These are phyloP conservation scores for Sporothrix pallida DNA, from an alignment of 2,329 filamentous ascomycete genomes.

Conservation along the genomic window DNA sequence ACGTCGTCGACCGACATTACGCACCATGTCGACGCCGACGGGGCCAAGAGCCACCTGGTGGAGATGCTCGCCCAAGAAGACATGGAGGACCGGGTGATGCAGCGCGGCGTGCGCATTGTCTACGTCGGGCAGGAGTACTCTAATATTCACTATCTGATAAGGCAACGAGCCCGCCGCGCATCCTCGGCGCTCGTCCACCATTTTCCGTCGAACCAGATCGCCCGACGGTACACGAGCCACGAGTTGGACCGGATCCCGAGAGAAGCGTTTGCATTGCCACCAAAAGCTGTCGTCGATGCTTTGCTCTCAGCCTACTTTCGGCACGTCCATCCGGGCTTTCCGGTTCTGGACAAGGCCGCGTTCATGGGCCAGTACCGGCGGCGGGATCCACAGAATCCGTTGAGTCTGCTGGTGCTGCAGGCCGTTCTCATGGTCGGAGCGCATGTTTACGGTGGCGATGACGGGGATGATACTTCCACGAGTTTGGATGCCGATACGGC, in stretches of 20 bases:
- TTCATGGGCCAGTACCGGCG: slow-evolving; percentile 80
- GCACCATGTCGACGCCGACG: slow-evolving; percentile 10
- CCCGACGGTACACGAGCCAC: slow-evolving; percentile 48
- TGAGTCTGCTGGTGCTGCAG: slow-evolving; percentile 87
- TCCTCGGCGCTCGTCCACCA: slow-evolving; percentile 43
- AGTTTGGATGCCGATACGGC: background rate
- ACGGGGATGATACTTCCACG: background rate
- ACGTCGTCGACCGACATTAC: background rate
- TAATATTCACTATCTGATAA: slow-evolving; percentile 61
- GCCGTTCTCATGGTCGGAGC: slow-evolving; percentile 73
- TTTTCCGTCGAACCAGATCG: slow-evolving; percentile 51
- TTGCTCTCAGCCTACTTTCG: slow-evolving; percentile 71
- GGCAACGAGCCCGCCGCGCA: slow-evolving; percentile 49
- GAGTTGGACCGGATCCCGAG: slow-evolving; percentile 53
- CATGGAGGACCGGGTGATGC: slow-evolving; percentile 35
- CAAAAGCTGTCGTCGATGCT: slow-evolving; percentile 55
- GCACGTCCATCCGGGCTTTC: slow-evolving; percentile 89
- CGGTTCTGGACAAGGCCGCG: slow-evolving; percentile 79
- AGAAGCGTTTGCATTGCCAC: slow-evolving; percentile 57
- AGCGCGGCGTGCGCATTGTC: slow-evolving; percentile 46
- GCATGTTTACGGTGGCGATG: slow-evolving; percentile 54
- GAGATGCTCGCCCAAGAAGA: slow-evolving; percentile 36
- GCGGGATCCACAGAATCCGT: slow-evolving; percentile 72
- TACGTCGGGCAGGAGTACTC: slow-evolving; percentile 63
- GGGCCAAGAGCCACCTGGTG: slow-evolving; percentile 33